Base-by-base conservation (phyloP, 169 alveolate genomes). In the Cryptosporidium felis region DNA sequence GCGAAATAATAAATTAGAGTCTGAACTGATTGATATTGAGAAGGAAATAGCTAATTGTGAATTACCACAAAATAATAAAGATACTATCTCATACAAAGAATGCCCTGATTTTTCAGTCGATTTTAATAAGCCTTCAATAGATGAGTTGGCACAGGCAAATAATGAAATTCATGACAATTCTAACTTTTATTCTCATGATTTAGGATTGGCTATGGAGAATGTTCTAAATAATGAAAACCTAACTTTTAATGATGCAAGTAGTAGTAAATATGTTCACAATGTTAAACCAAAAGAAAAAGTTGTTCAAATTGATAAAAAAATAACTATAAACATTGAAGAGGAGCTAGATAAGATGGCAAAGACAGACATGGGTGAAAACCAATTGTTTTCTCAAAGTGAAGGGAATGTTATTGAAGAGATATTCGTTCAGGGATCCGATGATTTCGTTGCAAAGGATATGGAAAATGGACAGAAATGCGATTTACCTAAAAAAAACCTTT, bases 261-360 rank as follows among this genome's bases (percentile, higher is more conserved):
- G 18, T 9, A 8, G 14, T 1, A 9, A 56, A 56, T 5, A 0
- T 21, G 23, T 16, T 16, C 63, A 16, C 28, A 56, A 1, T 16
- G 23, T 56, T 6, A 56, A 56, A 5, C n/a, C 10, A 9, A 32
- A 28, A 5, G 80, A 38, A 5, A 10, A 2, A 9, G 6, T 38
- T n/a, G 6, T 14, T 38, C 5, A 12, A 38, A 38, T 3, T 28
- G 80, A 16, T 28, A 61, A 10, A 0, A 36, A 16, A 1, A 61
- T 5, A 0, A 9, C 3, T n/a, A 61, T 74, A 18, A 38, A 74
- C 42, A 53, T 74, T 74, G 60, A 74, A n/a, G 85, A 74, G n/a
- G 85, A 74, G 38, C 67, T 74, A 10, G 74, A 74, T 23, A 74
- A 9, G 28, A 74, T 74, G 85, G 85, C 67, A 9, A 38, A 16